These are phyloP conservation scores for Colletotrichum sp. DNA, from an alignment of 2,329 filamentous ascomycete species.

Conservation along the genomic window DNA sequence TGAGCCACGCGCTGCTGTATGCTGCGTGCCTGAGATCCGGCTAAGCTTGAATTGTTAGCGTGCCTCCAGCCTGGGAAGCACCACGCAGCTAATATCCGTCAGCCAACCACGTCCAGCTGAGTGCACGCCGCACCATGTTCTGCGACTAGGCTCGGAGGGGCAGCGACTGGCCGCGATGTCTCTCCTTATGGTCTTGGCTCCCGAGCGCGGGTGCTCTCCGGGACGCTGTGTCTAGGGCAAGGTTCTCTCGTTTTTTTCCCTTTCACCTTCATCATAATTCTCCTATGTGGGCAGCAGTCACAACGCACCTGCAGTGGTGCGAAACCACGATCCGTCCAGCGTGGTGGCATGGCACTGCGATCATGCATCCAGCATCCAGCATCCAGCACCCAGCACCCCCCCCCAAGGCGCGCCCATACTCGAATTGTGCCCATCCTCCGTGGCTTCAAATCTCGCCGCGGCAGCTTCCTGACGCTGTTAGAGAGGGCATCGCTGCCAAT, in stretches of 20 bases:
- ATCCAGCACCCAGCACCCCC: background rate
- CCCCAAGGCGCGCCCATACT: background rate
- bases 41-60: constrained; percentile 19
- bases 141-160: background rate
- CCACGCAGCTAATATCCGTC: background rate
- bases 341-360: background rate
- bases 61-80: constrained; percentile 2
- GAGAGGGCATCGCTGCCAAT: background rate
- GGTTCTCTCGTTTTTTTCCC: background rate
- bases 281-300: background rate
- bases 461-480: background rate
- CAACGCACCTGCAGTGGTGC: constrained; percentile 10
- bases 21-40: background rate
- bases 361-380: background rate
- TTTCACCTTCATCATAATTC: background rate
- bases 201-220: constrained; percentile 8
- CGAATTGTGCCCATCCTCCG: constrained; percentile 7
- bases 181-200: background rate
- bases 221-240: background rate
- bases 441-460: background rate
- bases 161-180: background rate
- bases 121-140: background rate
- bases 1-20: background rate
- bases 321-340: constrained; percentile 2
- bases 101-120: background rate